Conservation (phyloP, 805 yeast species). For the Candida methanosorbosa region DNA sequence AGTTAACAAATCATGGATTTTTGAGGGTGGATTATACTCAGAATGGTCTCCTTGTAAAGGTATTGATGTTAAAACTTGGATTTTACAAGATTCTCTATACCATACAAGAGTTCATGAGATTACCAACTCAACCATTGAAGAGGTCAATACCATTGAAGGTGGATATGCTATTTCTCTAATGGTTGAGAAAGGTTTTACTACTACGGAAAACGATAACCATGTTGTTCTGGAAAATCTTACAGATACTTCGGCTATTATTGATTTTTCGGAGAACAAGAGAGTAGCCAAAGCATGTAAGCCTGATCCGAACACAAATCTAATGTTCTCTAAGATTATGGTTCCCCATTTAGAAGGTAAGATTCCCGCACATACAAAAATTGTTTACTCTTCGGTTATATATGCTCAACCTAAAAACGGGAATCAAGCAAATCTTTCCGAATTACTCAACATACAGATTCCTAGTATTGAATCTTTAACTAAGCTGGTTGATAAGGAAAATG, state of each 20-base stretch:
- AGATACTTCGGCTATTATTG: neutral
- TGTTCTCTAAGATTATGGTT: neutral
- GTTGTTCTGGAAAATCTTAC: neutral
- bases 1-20: neutral
- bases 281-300: neutral
- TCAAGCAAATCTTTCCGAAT: neutral
- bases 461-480: neutral
- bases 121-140: neutral
- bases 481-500: neutral
- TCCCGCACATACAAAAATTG: neutral
- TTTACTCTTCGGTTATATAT: neutral
- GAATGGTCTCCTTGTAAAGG: neutral
- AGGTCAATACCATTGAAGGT: conserved; percentile 1
- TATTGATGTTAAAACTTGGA: conserved; percentile 1
- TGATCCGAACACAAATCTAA: conserved; percentile 1
- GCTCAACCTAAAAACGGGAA: neutral
- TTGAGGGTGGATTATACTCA: conserved; percentile 1
- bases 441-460: neutral
- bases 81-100: neutral
- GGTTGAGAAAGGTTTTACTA: neutral
- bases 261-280: neutral
- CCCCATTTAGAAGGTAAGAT: neutral
- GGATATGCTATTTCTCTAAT: conserved; percentile 1
- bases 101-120: conserved; percentile 1
- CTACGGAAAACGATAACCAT: neutral